Base-by-base conservation (phyloP, 139 green algal genomes). In the Micromonas pusilla region DNA sequence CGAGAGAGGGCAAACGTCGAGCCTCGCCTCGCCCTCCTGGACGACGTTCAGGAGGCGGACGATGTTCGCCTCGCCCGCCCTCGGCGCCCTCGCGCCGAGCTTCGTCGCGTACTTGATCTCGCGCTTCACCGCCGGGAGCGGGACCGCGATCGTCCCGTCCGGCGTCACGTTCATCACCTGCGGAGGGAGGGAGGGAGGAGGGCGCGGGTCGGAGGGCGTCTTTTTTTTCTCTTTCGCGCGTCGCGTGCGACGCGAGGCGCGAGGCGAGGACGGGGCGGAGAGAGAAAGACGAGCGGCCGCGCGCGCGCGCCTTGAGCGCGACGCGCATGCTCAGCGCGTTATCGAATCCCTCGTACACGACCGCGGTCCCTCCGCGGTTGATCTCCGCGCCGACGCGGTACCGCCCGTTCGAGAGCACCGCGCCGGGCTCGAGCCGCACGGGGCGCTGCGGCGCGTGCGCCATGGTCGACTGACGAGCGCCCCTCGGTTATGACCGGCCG, bases 1-100 rank as follows among this genome's bases (percentile, higher is more conserved):
- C n/a, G n/a, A n/a, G n/a, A n/a, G n/a, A n/a, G n/a, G n/a, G n/a
- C n/a, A n/a, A n/a, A n/a, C n/a, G n/a, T n/a, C n/a, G n/a, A 57
- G 45, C 45, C 9, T 30, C 16, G 3, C 16, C 77, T 88, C 31
- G 19, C 78, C 52, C 36, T 88, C 88, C 45, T 85, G 84, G 78
- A 91, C 90, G 21, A 92, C 88, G 65, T 91, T 85, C 77, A 91
- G 74, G 65, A 91, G 77, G n/a, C 76, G 81, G 31, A 91, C 88
- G 67, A 92, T 89, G 80, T 90, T 89, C 54, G 82, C 60, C 76
- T 92, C 85, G 9, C 4, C n/a, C 9, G 4, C 63, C 13, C 34
- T 36, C 38, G 20, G 16, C 1, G 25, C 36, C 36, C 26, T 26
- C 45, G 6, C 6, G 3, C 13, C 37, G 3, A 80, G 25, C 60